Base-by-base conservation (phyloP, 768 basidiomycete species). In the Rubroboletus satanas region DNA sequence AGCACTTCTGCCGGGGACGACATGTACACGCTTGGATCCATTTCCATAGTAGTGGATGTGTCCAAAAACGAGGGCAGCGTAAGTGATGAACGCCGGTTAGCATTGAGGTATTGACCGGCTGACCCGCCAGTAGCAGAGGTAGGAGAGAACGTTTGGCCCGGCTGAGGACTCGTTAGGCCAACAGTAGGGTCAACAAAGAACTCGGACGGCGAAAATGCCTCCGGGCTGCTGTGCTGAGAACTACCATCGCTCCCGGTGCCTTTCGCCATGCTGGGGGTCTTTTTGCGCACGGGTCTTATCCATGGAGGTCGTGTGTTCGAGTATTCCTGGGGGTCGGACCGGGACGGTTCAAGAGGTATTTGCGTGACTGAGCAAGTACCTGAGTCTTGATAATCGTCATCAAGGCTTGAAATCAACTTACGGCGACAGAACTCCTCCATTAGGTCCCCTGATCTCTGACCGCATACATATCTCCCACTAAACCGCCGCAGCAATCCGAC, bases 391-490 rank as follows among this genome's bases (percentile, higher is more conserved):
- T 43, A 31, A 29, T 46, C 23, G 26, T 14, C 21, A 46, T 35
- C 38, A 43, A 31, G 29, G 26, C 8, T 31, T 17, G 21, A 52
- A 39, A 56, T 50, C n/a, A 15, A 76, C 76, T 70, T 58, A 87
- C 92, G 72, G 68, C 93, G 84, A 74, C 94, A 96, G 70, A 95
- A 94, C 70, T 96, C 94, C 66, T 96, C 93, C 81, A 97, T 88
- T 41, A 96, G 79, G 71, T 96, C 94, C 29, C 93, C 92, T 44
- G 89, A 92, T 49, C 94, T 77, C 41, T 93, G 81, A 2, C 93
- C 93, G 66, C 94, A 96, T 21, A 96, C 83, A 73, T 97, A 97
- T 44, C 93, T 81, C 58, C 89, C 90, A 61, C 91, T 93, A 72
- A 97, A 97, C 35, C 92, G 79, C 52, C 91, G 75, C 55, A 96